A percentile compares a stretch with the other conserved stretches of the same genome.
Evolutionary conservation across 2,329 filamentous ascomycete genomes (phyloP).

Genomic region (Coleophoma crateriformis): DNA sequence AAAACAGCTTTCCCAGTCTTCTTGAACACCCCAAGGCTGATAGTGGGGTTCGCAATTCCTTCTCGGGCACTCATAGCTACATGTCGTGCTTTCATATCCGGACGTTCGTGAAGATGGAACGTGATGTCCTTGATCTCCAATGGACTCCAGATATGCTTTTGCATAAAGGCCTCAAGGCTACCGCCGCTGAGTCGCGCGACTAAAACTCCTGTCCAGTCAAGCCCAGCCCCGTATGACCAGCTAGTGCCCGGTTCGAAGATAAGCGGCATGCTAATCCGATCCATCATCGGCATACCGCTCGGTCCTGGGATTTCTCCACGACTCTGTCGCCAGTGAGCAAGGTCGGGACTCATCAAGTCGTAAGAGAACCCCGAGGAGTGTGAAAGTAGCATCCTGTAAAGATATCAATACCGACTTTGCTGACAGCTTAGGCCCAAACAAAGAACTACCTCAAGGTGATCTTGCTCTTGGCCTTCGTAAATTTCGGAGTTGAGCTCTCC

Average conservation of each 20-base stretch:
- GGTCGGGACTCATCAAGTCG: conserved; percentile 6
- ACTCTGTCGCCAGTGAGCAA: conserved; percentile 2
- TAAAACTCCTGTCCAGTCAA: conserved; percentile 49
- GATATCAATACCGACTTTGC: not conserved
- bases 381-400: conserved; percentile 9
- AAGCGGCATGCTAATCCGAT: conserved; percentile 34
- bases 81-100: conserved; percentile 10
- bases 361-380: conserved; percentile 18
- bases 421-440: not conserved
- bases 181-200: conserved; percentile 32
- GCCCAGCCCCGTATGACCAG: conserved; percentile 51
- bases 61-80: conserved; percentile 5
- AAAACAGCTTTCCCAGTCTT: conserved; percentile 1
- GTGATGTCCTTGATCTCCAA: conserved; percentile 15
- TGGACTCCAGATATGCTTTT: conserved; percentile 16
- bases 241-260: conserved; percentile 57
- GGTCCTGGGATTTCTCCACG: conserved; percentile 2
- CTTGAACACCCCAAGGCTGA: conserved; percentile 2
- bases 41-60: conserved; percentile 7
- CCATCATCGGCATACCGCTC: not conserved
- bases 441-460: conserved; percentile 17
- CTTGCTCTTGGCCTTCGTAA: conserved; percentile 3
- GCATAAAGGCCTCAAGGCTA: conserved; percentile 14
- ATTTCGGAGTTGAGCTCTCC: conserved; percentile 7
- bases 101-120: conserved; percentile 11